Evolutionary conservation across 1,284 basidiomycete species (phyloP).

Genomic region (Chiua sp.): DNA sequence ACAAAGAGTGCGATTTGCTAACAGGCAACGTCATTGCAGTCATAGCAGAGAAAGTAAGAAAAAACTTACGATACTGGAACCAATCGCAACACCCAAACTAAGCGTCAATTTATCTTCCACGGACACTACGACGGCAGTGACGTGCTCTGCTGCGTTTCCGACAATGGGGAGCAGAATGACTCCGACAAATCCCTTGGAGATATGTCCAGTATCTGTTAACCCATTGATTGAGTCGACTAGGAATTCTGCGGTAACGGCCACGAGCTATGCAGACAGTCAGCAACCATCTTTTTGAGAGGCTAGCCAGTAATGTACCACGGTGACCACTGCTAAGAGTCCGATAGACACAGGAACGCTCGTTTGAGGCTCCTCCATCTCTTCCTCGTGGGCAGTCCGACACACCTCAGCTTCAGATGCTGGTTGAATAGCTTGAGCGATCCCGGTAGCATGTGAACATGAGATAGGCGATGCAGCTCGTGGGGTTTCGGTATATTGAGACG

Average conservation of each 20-base stretch:
- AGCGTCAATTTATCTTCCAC: conserved; percentile 78
- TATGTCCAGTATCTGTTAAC: conserved; percentile 53
- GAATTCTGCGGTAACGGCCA: conserved; percentile 81
- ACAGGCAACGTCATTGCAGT: conserved; percentile 10
- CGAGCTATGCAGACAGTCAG: conserved; percentile 43
- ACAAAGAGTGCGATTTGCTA: conserved; percentile 92
- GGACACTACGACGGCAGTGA: conserved; percentile 85
- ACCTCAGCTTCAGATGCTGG: conserved; percentile 17
- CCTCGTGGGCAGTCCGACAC: conserved; percentile 17
- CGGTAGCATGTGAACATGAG: conserved; percentile 15
- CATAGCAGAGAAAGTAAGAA: background rate
- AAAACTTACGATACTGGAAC: conserved; percentile 79
- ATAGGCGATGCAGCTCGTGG: conserved; percentile 12
- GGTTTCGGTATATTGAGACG: background rate
- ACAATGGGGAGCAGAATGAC: conserved; percentile 88
- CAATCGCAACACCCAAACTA: conserved; percentile 84
- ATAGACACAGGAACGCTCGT: conserved; percentile 61
- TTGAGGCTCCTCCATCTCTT: conserved; percentile 62
- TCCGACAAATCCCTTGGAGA: conserved; percentile 82
- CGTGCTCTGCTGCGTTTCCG: conserved; percentile 77
- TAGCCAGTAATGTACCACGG: conserved; percentile 56
- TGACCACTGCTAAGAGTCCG: conserved; percentile 60
- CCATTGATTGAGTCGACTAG: conserved; percentile 82
- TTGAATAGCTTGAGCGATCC: background rate
- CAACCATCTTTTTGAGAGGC: background rate